Percentiles rank a stretch among this genome's conserved stretches.
Conservation (phyloP, 108 stramenopile species). For the Cyclotella cryptica region DNA sequence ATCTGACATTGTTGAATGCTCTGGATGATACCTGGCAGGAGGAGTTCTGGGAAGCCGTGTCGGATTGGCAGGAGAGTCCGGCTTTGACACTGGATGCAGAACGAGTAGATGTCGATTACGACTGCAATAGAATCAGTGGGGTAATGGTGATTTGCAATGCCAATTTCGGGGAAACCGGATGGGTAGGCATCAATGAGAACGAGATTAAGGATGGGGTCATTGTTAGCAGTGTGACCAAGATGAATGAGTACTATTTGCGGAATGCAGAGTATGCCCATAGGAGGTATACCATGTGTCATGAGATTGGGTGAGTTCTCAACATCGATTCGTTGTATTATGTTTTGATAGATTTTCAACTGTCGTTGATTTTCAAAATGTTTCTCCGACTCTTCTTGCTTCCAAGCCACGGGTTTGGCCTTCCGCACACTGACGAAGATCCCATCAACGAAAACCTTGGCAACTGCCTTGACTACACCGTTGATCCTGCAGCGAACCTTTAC, state of each 20-base stretch:
- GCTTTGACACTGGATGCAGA: slow-evolving; percentile 54
- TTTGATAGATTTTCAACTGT: neutral
- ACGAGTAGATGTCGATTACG: slow-evolving; percentile 45
- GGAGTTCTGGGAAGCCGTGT: slow-evolving; percentile 59
- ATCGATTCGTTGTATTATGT: slow-evolving; percentile 29
- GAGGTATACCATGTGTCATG: slow-evolving; percentile 48
- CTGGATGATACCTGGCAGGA: slow-evolving; percentile 70
- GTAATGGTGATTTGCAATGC: slow-evolving; percentile 79
- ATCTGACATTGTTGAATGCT: slow-evolving; percentile 62
- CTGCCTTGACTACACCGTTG: slow-evolving; percentile 83
- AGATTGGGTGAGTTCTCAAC: slow-evolving; percentile 37
- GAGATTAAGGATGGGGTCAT: slow-evolving; percentile 38
- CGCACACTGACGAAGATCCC: slow-evolving; percentile 85
- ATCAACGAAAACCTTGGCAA: slow-evolving; percentile 69
- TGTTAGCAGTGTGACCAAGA: slow-evolving; percentile 67
- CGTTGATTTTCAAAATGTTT: neutral
- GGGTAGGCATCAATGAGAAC: slow-evolving; percentile 81
- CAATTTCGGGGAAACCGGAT: slow-evolving; percentile 77
- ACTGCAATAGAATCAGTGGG: slow-evolving; percentile 50
- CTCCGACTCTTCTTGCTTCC: neutral
- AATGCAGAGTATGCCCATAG: slow-evolving; percentile 59
- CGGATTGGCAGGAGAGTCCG: slow-evolving; percentile 69
- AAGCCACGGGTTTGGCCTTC: slow-evolving; percentile 76
- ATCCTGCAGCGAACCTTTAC: slow-evolving; percentile 30
- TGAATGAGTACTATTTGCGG: slow-evolving; percentile 81